phyloP scores from a whole-genome alignment of 2,329 filamentous ascomycete species.

The Cladophialophora bantiana region DNA sequence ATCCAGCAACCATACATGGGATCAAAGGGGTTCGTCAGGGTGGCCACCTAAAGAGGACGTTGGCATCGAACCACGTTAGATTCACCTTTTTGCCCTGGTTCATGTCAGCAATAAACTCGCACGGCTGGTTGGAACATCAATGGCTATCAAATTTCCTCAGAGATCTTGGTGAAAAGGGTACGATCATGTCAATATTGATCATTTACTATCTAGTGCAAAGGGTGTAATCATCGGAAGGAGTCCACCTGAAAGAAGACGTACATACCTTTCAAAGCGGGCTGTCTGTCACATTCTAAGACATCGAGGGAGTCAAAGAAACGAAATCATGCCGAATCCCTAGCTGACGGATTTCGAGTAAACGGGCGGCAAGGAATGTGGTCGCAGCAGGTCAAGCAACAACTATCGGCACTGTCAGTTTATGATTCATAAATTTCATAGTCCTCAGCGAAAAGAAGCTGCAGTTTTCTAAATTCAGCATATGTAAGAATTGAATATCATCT shows the following conservation, averaged over 20 bases:
- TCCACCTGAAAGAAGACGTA: conserved; percentile 35
- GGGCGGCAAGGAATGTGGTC: neutral
- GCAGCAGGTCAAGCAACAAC: neutral
- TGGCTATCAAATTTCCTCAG: conserved; percentile 58
- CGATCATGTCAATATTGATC: conserved; percentile 65
- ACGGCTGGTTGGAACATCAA: conserved; percentile 2
- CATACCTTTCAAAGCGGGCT: conserved; percentile 38
- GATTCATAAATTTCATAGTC: neutral
- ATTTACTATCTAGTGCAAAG: conserved; percentile 73
- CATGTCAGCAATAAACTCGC: conserved; percentile 23
- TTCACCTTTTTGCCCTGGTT: conserved; percentile 9
- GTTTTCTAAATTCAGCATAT: conserved; percentile 78
- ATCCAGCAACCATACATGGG: neutral
- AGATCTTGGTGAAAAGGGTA: conserved; percentile 71
- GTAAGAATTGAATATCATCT: conserved; percentile 96
- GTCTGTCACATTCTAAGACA: neutral
- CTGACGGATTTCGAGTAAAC: neutral
- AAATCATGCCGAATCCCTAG: neutral
- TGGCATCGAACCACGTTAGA: neutral
- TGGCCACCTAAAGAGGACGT: neutral
- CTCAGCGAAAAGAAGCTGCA: neutral
- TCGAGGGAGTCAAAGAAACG: neutral
- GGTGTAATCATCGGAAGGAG: conserved; percentile 70
- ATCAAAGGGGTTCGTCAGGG: neutral
- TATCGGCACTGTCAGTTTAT: neutral